A percentile compares a stretch with the other conserved stretches of the same genome.
These are phyloP conservation scores for Malus asiatica DNA, from an alignment of 306 rosid species.

Conservation along the genomic window DNA sequence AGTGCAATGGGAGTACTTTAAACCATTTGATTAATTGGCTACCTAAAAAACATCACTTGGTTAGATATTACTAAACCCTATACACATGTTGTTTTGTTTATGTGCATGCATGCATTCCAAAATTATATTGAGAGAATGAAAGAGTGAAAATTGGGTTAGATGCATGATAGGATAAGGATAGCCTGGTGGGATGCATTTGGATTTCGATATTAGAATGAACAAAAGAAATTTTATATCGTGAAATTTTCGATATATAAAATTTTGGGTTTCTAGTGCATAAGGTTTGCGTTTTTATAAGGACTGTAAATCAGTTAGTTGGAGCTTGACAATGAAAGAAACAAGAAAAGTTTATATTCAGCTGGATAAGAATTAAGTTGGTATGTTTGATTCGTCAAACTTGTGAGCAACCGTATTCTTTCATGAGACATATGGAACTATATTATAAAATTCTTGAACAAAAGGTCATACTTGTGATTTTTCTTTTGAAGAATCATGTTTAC, in stretches of 20 bases:
- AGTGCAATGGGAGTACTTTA: neutral
- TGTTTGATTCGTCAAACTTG: neutral
- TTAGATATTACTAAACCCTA: neutral
- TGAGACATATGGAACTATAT: too few species aligned
- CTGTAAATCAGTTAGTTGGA: neutral
- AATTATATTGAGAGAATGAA: neutral
- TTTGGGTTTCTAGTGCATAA: too few species aligned
- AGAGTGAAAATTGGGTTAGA: neutral
- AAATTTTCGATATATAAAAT: too few species aligned
- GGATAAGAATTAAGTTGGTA: neutral
- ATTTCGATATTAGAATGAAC: neutral
- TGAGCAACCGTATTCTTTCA: too few species aligned
- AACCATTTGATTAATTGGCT: neutral
- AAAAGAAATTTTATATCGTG: neutral
- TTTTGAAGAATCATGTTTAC: too few species aligned
- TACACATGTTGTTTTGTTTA: neutral
- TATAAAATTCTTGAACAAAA: too few species aligned
- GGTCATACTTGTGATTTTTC: too few species aligned
- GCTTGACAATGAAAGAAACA: neutral
- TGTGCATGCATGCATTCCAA: slow-evolving; percentile 1
- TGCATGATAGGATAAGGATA: neutral
- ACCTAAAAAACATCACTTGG: neutral
- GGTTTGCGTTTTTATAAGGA: neutral
- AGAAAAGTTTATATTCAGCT: neutral
- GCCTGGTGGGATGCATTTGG: slow-evolving; percentile 3